phyloP scores from a whole-genome alignment of 768 basidiomycete genomes.

The Pleurotus sapidus region DNA sequence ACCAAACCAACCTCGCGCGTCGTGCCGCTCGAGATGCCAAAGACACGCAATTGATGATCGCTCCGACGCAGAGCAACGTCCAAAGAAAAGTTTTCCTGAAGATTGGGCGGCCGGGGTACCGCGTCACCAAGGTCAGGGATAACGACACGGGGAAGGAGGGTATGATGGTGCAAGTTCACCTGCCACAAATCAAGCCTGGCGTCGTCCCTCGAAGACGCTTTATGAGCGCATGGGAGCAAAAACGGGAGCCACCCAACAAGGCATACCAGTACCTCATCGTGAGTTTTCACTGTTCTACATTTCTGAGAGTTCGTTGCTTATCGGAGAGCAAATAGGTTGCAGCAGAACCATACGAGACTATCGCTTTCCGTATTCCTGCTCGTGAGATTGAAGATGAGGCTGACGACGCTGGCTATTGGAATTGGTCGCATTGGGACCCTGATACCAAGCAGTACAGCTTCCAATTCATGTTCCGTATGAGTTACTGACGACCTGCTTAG shows the following conservation, averaged over 20 bases:
- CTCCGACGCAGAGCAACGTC: constrained; percentile 73
- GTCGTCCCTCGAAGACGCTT: constrained; percentile 85
- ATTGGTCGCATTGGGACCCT: constrained; percentile 99
- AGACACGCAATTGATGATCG: constrained; percentile 87
- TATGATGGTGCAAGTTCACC: constrained; percentile 95
- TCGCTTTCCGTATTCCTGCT: constrained; percentile 98
- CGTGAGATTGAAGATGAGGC: constrained; percentile 95
- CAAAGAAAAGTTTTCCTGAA: constrained; percentile 95
- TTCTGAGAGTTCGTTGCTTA: constrained; percentile 25
- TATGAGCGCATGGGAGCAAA: constrained; percentile 99
- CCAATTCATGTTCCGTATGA: constrained; percentile 91
- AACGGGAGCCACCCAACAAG: constrained; percentile 91
- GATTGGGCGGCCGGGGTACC: constrained; percentile 93
- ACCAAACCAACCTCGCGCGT: constrained; percentile 96
- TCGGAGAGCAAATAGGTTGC: constrained; percentile 64
- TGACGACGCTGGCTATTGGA: constrained; percentile 87
- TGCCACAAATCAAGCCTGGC: constrained; percentile 89
- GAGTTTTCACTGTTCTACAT: constrained; percentile 28
- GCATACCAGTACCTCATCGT: constrained; percentile 98
- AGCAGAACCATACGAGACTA: constrained; percentile 98
- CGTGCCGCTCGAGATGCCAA: constrained; percentile 97
- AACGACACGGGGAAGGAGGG: constrained; percentile 89
- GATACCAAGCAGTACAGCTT: constrained; percentile 98
- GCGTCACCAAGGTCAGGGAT: constrained; percentile 96
- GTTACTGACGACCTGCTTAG: constrained; percentile 23